phyloP scores from a whole-genome alignment of 2,329 filamentous ascomycete species.

The Aspergillus tamarii region DNA sequence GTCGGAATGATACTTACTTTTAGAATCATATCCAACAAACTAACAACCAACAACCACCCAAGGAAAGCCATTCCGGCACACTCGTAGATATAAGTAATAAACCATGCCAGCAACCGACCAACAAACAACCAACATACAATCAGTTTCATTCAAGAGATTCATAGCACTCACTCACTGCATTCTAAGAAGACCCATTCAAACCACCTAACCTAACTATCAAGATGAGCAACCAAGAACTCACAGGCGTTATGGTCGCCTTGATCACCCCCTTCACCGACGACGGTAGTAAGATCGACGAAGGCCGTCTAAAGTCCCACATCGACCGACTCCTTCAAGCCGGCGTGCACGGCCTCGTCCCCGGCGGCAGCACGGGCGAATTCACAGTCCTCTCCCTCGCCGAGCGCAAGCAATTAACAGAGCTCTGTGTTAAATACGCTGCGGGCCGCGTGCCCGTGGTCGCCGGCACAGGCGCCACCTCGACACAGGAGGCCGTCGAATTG shows the following conservation, averaged over 20 bases:
- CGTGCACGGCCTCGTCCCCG: constrained; percentile 55
- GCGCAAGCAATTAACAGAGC: constrained; percentile 49
- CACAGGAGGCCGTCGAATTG: constrained; percentile 45
- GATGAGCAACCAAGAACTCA: constrained; percentile 22
- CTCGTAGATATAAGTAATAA: background rate
- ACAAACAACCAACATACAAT: too few relatives aligned
- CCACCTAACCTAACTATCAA: background rate
- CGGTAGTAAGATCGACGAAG: constrained; percentile 45
- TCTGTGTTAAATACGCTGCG: constrained; percentile 31
- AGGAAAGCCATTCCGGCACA: background rate
- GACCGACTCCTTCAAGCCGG: constrained; percentile 50
- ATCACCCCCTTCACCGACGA: constrained; percentile 54
- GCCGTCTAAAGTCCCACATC: constrained; percentile 48
- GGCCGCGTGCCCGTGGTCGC: constrained; percentile 32
- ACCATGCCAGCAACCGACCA: background rate
- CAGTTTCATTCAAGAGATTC: background rate
- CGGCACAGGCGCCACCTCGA: constrained; percentile 48
- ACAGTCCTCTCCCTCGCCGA: constrained; percentile 49
- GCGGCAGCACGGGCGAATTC: constrained; percentile 57
- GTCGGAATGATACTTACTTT: background rate
- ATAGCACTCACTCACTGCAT: background rate
- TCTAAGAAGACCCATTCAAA: background rate
- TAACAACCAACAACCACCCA: background rate
- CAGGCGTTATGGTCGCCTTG: constrained; percentile 54
- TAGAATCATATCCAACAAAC: background rate